A percentile compares a stretch with the other conserved stretches of the same genome.
These are phyloP conservation scores for Datisca glomerata DNA, from an alignment of 306 rosid genomes.

Conservation along the genomic window DNA sequence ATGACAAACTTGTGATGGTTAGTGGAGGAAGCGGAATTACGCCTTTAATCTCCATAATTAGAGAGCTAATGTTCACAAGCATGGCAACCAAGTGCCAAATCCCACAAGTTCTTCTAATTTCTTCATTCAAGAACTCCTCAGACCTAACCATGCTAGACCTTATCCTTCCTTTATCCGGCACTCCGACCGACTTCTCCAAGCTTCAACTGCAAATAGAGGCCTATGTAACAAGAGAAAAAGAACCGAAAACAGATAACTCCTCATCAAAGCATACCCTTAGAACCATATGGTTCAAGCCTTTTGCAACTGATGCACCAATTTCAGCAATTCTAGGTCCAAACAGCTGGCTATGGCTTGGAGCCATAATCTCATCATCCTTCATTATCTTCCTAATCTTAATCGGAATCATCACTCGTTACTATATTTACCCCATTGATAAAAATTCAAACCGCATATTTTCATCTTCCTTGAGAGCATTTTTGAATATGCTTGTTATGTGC, in stretches of 20 bases:
- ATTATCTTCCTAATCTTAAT: conserved; percentile 33
- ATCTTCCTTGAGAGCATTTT: conserved; percentile 17
- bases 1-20: conserved; percentile 46
- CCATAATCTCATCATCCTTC: conserved; percentile 47
- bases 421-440: conserved; percentile 48
- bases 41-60: conserved; percentile 54
- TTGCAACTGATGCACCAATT: conserved; percentile 28
- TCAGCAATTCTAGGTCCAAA: conserved; percentile 38
- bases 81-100: conserved; percentile 13
- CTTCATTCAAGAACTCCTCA: conserved; percentile 33
- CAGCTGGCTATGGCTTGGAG: conserved; percentile 59
- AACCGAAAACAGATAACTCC: conserved; percentile 9
- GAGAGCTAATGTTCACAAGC: conserved; percentile 30
- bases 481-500: conserved; percentile 37
- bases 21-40: conserved; percentile 82
- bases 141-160: conserved; percentile 48
- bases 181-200: conserved; percentile 20
- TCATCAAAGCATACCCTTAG: conserved; percentile 2
- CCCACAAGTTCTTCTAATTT: conserved; percentile 38
- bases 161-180: conserved; percentile 34
- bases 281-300: conserved; percentile 35
- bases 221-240: conserved; percentile 44
- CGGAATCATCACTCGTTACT: conserved; percentile 28
- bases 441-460: conserved; percentile 29
- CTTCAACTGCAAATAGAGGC: conserved; percentile 43